Conservation (phyloP, 768 basidiomycete genomes). For the Grammothele lineata region DNA sequence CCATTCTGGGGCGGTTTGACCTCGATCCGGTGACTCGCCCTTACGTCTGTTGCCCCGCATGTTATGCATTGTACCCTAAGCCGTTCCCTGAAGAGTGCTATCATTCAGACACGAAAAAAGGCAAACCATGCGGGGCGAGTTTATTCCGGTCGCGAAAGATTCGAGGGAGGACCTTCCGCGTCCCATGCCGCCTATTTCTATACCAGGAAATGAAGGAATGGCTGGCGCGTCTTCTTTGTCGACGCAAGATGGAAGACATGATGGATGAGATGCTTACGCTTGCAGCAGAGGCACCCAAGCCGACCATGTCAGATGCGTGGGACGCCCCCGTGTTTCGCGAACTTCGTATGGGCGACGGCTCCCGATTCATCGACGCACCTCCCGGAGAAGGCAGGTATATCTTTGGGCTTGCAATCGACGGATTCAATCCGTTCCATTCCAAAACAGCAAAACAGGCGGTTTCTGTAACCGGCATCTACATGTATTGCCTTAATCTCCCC, state of each 20-base stretch:
- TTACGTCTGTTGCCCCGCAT: background rate
- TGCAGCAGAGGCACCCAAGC: background rate
- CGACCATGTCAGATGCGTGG: background rate
- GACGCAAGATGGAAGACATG: slow-evolving; percentile 3
- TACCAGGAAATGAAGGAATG: slow-evolving; percentile 2
- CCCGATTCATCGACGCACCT: background rate
- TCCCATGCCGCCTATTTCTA: background rate
- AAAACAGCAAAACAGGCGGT: slow-evolving; percentile 4
- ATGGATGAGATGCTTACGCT: background rate
- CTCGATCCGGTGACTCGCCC: background rate
- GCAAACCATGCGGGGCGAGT: background rate
- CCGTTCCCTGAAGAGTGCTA: background rate
- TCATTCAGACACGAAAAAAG: background rate
- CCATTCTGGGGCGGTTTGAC: background rate
- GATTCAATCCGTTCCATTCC: slow-evolving; percentile 12
- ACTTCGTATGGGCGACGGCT: background rate
- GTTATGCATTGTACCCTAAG: background rate
- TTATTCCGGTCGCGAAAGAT: background rate
- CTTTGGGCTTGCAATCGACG: slow-evolving; percentile 3
- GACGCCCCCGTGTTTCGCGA: background rate
- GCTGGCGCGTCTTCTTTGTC: slow-evolving; percentile 3
- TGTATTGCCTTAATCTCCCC: slow-evolving; percentile 25
- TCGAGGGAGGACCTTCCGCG: background rate
- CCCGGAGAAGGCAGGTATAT: background rate
- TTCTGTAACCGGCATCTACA: slow-evolving; percentile 16